These are phyloP conservation scores for Physocladia obscura DNA, from an alignment of 192 early-diverging fungal genomes.

Conservation along the genomic window DNA sequence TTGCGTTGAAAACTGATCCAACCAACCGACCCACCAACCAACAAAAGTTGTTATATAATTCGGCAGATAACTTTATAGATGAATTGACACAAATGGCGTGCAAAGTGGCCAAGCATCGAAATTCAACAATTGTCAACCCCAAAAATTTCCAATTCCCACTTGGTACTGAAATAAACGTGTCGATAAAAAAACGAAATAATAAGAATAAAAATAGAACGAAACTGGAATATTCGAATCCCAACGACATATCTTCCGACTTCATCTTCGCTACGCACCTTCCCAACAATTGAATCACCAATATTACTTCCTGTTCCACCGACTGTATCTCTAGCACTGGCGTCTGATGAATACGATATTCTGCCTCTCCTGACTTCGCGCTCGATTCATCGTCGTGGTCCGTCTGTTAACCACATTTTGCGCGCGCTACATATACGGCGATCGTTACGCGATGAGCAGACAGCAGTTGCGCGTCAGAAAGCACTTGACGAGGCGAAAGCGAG, in stretches of 20 bases:
- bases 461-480: neutral
- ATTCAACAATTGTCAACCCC: slow-evolving; percentile 74
- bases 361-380: neutral
- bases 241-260: neutral
- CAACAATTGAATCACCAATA: neutral
- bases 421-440: neutral
- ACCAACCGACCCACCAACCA: no score
- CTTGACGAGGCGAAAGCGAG: neutral
- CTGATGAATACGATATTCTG: no score
- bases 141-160: slow-evolving; percentile 84
- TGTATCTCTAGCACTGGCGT: neutral
- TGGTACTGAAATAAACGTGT: slow-evolving; percentile 42
- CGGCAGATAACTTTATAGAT: slow-evolving; percentile 87
- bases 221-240: slow-evolving; percentile 87
- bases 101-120: slow-evolving; percentile 80
- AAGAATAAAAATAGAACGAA: slow-evolving; percentile 57
- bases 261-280: neutral
- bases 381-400: neutral
- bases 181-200: neutral
- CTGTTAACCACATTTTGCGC: slow-evolving; percentile 6
- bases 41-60: slow-evolving; percentile 74
- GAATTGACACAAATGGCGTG: slow-evolving; percentile 80
- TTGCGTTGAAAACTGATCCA: no score
- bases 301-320: neutral
- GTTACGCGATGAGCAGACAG: slow-evolving; percentile 8